These are phyloP conservation scores for Furcasterigmium sp. DNA, from an alignment of 2,329 filamentous ascomycete species.

Conservation along the genomic window DNA sequence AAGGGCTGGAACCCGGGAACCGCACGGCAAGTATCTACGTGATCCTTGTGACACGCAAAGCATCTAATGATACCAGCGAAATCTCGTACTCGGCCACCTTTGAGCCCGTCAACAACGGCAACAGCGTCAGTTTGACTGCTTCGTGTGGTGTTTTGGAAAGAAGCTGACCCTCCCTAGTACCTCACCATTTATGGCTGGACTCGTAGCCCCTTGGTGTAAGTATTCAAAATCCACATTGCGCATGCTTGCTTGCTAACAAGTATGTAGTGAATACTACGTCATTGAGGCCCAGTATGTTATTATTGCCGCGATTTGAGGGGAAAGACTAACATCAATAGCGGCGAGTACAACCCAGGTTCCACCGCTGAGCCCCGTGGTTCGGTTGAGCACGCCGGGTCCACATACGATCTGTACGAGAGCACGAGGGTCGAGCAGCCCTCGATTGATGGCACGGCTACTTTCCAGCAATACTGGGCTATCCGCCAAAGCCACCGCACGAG, in stretches of 20 bases:
- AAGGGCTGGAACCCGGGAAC: conserved; percentile 51
- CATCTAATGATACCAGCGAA: too few relatives aligned
- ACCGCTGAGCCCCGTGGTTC: conserved; percentile 25
- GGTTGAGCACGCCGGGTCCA: conserved; percentile 27
- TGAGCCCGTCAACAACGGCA: conserved; percentile 32
- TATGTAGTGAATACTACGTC: conserved; percentile 20
- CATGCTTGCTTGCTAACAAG: too few relatives aligned
- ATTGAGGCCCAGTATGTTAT: background rate
- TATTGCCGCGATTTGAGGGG: too few relatives aligned
- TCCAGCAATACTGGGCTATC: conserved; percentile 49
- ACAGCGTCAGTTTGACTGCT: conserved; percentile 30
- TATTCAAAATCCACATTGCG: too few relatives aligned
- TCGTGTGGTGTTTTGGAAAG: too few relatives aligned
- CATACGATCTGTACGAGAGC: conserved; percentile 30
- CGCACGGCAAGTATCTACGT: background rate
- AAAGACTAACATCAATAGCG: conserved; percentile 18
- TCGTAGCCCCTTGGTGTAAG: conserved; percentile 25
- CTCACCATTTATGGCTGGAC: conserved; percentile 34
- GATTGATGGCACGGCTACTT: conserved; percentile 32
- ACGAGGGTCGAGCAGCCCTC: conserved; percentile 37
- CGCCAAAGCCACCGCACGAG: conserved; percentile 41
- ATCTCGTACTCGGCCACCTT: conserved; percentile 45
- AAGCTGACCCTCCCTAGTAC: conserved; percentile 12
- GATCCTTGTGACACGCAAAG: too few relatives aligned
- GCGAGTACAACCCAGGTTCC: conserved; percentile 29